phyloP scores from a whole-genome alignment of 768 basidiomycete genomes.

The Suillus hirtellus region DNA sequence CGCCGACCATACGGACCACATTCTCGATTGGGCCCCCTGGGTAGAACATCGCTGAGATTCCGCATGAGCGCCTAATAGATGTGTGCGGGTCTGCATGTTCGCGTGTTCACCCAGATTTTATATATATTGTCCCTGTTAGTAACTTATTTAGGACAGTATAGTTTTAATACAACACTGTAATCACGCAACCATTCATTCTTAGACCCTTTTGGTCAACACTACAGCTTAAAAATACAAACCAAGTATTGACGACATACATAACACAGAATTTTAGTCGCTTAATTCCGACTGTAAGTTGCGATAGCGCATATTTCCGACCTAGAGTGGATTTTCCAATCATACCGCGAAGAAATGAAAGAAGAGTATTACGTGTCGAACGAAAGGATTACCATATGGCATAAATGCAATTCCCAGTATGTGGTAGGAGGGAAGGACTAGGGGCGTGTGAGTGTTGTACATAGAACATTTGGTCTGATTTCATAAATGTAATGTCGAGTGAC shows the following conservation, averaged over 20 bases:
- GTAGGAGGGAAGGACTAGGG: background rate
- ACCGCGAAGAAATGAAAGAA: too few species aligned
- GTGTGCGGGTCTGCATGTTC: background rate
- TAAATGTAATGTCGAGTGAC: background rate
- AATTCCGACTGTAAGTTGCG: too few species aligned
- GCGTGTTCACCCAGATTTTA: background rate
- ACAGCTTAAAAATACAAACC: too few species aligned
- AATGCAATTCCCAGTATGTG: background rate
- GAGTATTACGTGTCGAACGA: too few species aligned
- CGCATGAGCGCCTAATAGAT: background rate
- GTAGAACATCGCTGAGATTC: background rate
- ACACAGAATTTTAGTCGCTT: too few species aligned
- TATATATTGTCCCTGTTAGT: background rate
- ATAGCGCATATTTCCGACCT: too few species aligned
- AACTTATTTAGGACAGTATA: background rate
- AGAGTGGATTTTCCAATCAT: too few species aligned
- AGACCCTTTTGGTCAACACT: background rate
- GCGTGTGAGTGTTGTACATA: background rate
- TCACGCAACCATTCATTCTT: background rate
- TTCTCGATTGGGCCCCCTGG: conserved; percentile 1
- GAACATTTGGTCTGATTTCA: background rate
- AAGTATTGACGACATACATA: too few species aligned
- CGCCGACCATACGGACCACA: conserved; percentile 5
- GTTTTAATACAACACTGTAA: background rate
- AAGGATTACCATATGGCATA: background rate